Percentiles rank a stretch among this genome's conserved stretches.
phyloP scores from a whole-genome alignment of 2,329 filamentous ascomycete genomes.

The Ceratocystis diversiconidia region DNA sequence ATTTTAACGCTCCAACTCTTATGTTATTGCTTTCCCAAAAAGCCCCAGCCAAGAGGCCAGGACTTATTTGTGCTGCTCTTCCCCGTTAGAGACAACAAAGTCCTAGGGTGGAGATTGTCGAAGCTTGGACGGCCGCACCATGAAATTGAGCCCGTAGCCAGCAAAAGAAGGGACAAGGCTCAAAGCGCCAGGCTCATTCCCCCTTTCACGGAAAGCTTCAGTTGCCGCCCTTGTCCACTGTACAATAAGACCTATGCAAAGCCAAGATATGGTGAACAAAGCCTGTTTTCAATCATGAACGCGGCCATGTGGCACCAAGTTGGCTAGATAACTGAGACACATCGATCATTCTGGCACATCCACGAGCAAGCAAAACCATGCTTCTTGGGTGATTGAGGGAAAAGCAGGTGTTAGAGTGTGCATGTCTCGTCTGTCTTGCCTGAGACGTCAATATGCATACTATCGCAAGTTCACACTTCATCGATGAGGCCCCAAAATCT shows the following conservation, averaged over 20 bases:
- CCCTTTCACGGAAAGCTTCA: background rate
- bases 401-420: background rate
- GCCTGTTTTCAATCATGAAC: background rate
- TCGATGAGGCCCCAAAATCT: background rate
- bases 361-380: too few species aligned
- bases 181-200: background rate
- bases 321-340: background rate
- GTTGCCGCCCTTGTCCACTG: background rate
- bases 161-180: background rate
- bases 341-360: background rate
- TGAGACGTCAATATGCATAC: background rate
- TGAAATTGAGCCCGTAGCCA: background rate
- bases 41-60: too few species aligned
- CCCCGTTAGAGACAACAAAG: background rate
- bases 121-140: background rate
- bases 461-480: background rate
- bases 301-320: background rate
- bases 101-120: background rate
- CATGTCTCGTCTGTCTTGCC: background rate
- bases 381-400: background rate
- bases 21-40: background rate
- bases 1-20: background rate
- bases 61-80: background rate
- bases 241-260: background rate
- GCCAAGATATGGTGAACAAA: background rate